Base-by-base conservation (phyloP, 2,329 filamentous ascomycete species). In the Colletotrichum viniferum region DNA sequence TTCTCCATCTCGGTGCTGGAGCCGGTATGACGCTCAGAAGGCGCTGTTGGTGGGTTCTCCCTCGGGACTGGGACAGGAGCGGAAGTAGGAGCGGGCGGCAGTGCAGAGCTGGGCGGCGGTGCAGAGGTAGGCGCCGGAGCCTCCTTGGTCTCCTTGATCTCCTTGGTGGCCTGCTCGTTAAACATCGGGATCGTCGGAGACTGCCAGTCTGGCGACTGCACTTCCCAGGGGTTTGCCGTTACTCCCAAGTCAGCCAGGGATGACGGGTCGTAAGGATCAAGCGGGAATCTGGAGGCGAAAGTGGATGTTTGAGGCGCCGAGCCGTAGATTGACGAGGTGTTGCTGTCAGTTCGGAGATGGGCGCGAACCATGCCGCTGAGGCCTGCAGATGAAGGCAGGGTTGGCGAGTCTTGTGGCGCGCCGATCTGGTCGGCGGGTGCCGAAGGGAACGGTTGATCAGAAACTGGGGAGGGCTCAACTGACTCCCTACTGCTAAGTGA, bases 291-390 rank as follows among this genome's bases (percentile, higher is more conserved):
- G 12, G 86, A 84, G 12, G 84, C 85, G 18, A 86, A 80, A n/a
- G 77, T 84, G 62, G 77, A 81, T 43, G 77, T 85, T 77, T 81
- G 83, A 55, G 83, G 85, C 12, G 86, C 86, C 28, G 84, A 85
- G 30, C 90, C 91, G 78, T 95, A 95, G 30, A 97, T 88, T 0
- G 95, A 97, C 1, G 96, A 98, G 16, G 92, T 90, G 74, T 93
- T 93, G 84, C 96, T 98, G 77, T 93, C 92, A 38, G 92, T 92
- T 66, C 97, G 92, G 55, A 98, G 86, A 86, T 98, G 97, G 77
- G 96, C 93, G 36, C 94, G 92, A 61, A 98, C 93, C 87, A 98
- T 90, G 3, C 94, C 94, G 80, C 93, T 96, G 18, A 98, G 87
- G 1, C 95, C 95, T 21, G 86, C 86, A 18, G 87, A 87, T 0